Conservation (phyloP, 2,329 filamentous ascomycete genomes). For the Aspergillus tamarii region DNA sequence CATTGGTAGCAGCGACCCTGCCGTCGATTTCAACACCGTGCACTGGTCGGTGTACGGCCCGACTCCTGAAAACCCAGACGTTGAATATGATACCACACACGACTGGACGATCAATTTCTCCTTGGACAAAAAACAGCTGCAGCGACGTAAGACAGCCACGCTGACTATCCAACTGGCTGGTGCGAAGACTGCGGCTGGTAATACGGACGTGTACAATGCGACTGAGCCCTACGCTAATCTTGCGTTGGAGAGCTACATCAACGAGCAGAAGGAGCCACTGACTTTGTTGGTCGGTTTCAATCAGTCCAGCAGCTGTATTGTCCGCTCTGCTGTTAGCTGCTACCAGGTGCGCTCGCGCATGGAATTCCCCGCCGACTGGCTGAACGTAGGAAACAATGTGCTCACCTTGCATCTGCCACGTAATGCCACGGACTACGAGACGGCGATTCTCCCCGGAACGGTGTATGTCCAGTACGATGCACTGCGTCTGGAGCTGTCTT, state of each 20-base stretch:
- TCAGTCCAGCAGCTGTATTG: constrained; percentile 63
- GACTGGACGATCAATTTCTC: constrained; percentile 64
- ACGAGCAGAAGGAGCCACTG: constrained; percentile 41
- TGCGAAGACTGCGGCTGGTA: constrained; percentile 64
- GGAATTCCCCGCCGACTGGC: constrained; percentile 53
- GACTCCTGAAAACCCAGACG: constrained; percentile 41
- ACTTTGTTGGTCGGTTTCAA: constrained; percentile 48
- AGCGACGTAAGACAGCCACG: constrained; percentile 52
- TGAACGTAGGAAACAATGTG: constrained; percentile 59
- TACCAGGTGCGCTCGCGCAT: constrained; percentile 66
- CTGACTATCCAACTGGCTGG: constrained; percentile 67
- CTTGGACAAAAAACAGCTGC: constrained; percentile 47
- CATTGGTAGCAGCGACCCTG: constrained; percentile 56
- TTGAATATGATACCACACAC: constrained; percentile 48
- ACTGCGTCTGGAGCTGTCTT: constrained; percentile 58
- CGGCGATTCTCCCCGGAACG: constrained; percentile 57
- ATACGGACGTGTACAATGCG: constrained; percentile 62
- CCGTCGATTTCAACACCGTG: constrained; percentile 63
- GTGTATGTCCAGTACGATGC: constrained; percentile 70
- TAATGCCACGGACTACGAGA: constrained; percentile 63
- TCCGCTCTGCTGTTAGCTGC: constrained; percentile 63
- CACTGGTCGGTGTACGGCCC: constrained; percentile 67
- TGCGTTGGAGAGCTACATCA: constrained; percentile 55
- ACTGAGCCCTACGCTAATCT: constrained; percentile 58
- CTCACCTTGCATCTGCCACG: constrained; percentile 62